phyloP scores from a whole-genome alignment of 1,284 basidiomycete species.

The Pseudozyma tsukubaensis region DNA sequence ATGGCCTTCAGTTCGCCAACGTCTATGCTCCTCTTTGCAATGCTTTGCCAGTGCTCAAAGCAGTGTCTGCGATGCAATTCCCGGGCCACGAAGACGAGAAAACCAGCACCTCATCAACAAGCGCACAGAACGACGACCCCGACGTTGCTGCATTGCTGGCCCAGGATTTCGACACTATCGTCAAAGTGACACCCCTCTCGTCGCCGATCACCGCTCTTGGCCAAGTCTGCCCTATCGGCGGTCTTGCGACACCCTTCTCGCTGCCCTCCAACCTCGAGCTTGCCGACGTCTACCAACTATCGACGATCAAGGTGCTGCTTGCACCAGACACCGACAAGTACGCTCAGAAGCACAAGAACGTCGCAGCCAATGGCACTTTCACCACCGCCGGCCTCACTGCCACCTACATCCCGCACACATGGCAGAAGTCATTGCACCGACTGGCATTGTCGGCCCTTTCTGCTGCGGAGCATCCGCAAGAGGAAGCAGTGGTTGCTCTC shows the following conservation, averaged over 20 bases:
- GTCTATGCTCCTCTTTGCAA: slow-evolving; percentile 39
- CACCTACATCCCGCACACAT: slow-evolving; percentile 42
- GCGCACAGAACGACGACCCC: neutral
- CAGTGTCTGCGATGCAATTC: slow-evolving; percentile 8
- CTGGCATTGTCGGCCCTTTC: slow-evolving; percentile 18
- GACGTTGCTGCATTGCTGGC: neutral
- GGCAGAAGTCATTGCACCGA: slow-evolving; percentile 26
- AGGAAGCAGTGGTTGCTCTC: slow-evolving; percentile 70
- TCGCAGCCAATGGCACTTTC: slow-evolving; percentile 9
- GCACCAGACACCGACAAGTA: slow-evolving; percentile 17
- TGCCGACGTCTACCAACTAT: slow-evolving; percentile 22
- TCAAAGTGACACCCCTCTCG: slow-evolving; percentile 28
- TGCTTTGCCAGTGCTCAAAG: slow-evolving; percentile 34
- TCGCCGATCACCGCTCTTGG: slow-evolving; percentile 33
- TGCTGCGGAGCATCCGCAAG: slow-evolving; percentile 34
- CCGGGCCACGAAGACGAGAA: slow-evolving; percentile 5
- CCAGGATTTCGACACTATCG: slow-evolving; percentile 23
- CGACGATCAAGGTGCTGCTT: slow-evolving; percentile 33
- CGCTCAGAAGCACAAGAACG: slow-evolving; percentile 11
- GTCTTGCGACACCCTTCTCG: slow-evolving; percentile 32
- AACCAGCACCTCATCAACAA: neutral
- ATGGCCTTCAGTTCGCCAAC: slow-evolving; percentile 22
- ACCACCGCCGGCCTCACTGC: slow-evolving; percentile 32
- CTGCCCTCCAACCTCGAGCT: slow-evolving; percentile 30
- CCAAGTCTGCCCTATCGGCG: slow-evolving; percentile 37